phyloP scores from a whole-genome alignment of 2,329 filamentous ascomycete genomes.

The Venturia asperata region DNA sequence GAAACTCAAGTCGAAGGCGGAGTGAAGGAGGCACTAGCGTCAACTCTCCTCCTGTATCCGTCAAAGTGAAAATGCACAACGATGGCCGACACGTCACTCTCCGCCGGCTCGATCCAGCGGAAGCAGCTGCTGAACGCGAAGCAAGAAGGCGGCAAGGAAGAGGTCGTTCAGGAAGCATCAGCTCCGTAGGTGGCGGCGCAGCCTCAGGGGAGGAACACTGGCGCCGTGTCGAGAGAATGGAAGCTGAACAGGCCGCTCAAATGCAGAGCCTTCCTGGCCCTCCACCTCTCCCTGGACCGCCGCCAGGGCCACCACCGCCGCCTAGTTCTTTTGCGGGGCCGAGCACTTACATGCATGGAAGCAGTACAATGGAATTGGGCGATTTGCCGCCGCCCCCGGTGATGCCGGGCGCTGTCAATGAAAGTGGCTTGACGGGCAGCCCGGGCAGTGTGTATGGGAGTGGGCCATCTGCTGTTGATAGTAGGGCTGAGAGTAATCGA shows the following conservation, averaged over 20 bases:
- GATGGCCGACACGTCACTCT: constrained; percentile 58
- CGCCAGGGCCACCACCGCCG: constrained; percentile 26
- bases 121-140: constrained; percentile 54
- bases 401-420: constrained; percentile 26
- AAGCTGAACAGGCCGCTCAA: constrained; percentile 22
- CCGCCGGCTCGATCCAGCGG: constrained; percentile 53
- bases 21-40: constrained; percentile 36
- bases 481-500: constrained; percentile 35
- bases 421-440: constrained; percentile 26
- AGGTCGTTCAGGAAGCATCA: constrained; percentile 34
- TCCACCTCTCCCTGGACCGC: constrained; percentile 26
- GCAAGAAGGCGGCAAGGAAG: constrained; percentile 41
- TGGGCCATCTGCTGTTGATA: constrained; percentile 33
- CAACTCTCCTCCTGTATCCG: constrained; percentile 53
- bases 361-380: constrained; percentile 8
- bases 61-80: constrained; percentile 59
- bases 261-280: constrained; percentile 29
- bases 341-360: not conserved
- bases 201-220: constrained; percentile 32
- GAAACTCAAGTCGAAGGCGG: constrained; percentile 27
- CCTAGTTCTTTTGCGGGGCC: constrained; percentile 15
- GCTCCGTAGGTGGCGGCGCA: constrained; percentile 30
- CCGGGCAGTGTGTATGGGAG: constrained; percentile 27
- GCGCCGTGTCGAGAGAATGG: constrained; percentile 34
- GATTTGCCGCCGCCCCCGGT: constrained; percentile 31